Conservation (phyloP, 2,329 filamentous ascomycete species). For the Ophiostoma triangulosporum region DNA sequence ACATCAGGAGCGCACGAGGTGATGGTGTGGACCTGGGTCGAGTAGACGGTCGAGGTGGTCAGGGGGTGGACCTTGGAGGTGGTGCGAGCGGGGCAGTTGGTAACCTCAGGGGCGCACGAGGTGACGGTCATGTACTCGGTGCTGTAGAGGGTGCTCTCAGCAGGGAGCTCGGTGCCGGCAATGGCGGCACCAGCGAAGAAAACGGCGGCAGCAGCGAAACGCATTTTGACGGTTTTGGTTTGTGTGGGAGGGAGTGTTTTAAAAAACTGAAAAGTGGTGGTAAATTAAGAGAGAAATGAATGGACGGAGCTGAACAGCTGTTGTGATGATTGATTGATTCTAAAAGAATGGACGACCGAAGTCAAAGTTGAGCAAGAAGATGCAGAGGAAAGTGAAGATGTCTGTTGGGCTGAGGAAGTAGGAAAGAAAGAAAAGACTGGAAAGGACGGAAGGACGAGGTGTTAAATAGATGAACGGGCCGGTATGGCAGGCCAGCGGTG, state of each 20-base stretch:
- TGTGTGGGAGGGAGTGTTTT: conserved; percentile 2
- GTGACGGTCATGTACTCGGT: conserved; percentile 48
- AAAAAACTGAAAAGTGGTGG: conserved; percentile 3
- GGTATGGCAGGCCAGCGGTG: background rate
- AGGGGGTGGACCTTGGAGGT: conserved; percentile 20
- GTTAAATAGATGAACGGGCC: conserved; percentile 21
- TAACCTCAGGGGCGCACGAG: conserved; percentile 40
- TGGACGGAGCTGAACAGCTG: conserved; percentile 16
- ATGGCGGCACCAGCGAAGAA: conserved; percentile 32
- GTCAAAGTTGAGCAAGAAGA: conserved; percentile 21
- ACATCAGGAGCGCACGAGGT: conserved; percentile 47
- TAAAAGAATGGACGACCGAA: conserved; percentile 30
- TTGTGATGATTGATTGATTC: conserved; percentile 12
- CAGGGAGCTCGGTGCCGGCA: conserved; percentile 16
- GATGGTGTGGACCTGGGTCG: conserved; percentile 46
- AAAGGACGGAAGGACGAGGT: conserved; percentile 12
- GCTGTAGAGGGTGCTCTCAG: conserved; percentile 36
- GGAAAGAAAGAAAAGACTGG: conserved; percentile 18
- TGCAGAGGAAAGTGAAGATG: conserved; percentile 18
- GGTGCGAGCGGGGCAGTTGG: conserved; percentile 32
- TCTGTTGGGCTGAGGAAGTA: conserved; percentile 22
- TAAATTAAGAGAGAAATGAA: conserved; percentile 13
- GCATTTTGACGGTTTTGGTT: conserved; percentile 39
- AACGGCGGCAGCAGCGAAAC: conserved; percentile 40
- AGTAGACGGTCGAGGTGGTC: conserved; percentile 35